Base-by-base conservation (phyloP, 2,329 filamentous ascomycete species). In the Ophiostoma quercus region DNA sequence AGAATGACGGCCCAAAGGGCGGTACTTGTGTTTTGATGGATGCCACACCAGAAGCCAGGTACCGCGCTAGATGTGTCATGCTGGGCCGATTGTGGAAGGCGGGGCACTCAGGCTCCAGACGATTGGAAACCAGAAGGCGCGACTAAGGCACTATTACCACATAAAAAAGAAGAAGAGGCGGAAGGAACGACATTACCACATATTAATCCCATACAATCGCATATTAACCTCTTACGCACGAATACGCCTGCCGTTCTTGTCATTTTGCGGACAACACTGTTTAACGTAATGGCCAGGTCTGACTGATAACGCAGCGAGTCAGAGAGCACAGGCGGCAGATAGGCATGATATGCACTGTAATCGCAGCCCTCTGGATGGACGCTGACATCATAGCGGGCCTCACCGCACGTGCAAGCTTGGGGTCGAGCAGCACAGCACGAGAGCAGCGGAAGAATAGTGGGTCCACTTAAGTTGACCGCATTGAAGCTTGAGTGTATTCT, bases 251-350 rank as follows among this genome's bases (percentile, higher is more conserved):
- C 54, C 34, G 41, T 32, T n/a, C 51, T 25, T 41, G 32, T 60
- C 32, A 29, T n/a, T 7, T 63, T 39, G 51, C n/a, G 32, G 73
- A 74, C 74, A 76, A 78, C 78, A 79, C 79, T 77, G 74, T 80
- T 75, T 83, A 81, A 84, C 82, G 82, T 84, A 84, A 84, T 82
- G 76, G 78, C 62, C 37, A 65, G 12, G 29, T 63, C 25, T 67
- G 37, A 9, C 68, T 51, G 29, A 67, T 39, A 66, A 66, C 16
- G 34, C 66, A 67, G 66, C 66, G 54, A 70, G 69, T 67, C 69
- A 62, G 65, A 60, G 65, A 25, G 65, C 65, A 51, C 68, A 43
- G 63, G 60, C 57, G 43, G 43, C 43, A 47, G 43, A 47, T 47
- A 47, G 43, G 43, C 16, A 11, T 11, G 51, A 57, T 57, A 57